Conservation (phyloP, 2,329 filamentous ascomycete species). For the Colletotrichum sp. region DNA sequence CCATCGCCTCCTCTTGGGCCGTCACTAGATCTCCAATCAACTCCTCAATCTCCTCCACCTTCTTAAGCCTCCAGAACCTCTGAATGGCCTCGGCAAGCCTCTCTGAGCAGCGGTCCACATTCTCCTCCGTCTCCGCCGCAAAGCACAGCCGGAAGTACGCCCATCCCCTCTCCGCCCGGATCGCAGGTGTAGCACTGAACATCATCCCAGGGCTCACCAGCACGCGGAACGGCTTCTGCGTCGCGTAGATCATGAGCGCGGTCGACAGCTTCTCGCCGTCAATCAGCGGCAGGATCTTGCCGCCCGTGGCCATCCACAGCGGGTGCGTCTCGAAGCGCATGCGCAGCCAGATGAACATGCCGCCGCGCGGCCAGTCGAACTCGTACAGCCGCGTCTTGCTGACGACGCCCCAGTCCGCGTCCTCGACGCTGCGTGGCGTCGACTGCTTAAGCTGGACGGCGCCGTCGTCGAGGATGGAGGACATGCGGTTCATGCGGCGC, state of each 20-base stretch:
- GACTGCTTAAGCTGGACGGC: slow-evolving; percentile 69
- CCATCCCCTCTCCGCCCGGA: slow-evolving; percentile 66
- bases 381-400: slow-evolving; percentile 76
- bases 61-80: slow-evolving; percentile 79
- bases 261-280: slow-evolving; percentile 60
- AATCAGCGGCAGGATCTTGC: slow-evolving; percentile 44
- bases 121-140: slow-evolving; percentile 77
- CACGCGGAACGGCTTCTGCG: slow-evolving; percentile 70
- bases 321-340: slow-evolving; percentile 77
- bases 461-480: slow-evolving; percentile 71
- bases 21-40: slow-evolving; percentile 46
- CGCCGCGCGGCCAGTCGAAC: slow-evolving; percentile 81
- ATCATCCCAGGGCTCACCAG: slow-evolving; percentile 74
- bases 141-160: slow-evolving; percentile 82
- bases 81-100: slow-evolving; percentile 72
- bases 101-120: slow-evolving; percentile 65
- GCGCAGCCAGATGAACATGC: slow-evolving; percentile 91
- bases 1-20: slow-evolving; percentile 13
- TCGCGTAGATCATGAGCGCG: slow-evolving; percentile 76
- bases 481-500: slow-evolving; percentile 83
- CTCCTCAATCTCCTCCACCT: slow-evolving; percentile 68
- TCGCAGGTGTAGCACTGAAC: slow-evolving; percentile 71
- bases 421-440: slow-evolving; percentile 45
- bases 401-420: slow-evolving; percentile 75
- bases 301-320: slow-evolving; percentile 52